phyloP scores from a whole-genome alignment of 2,329 filamentous ascomycete species.

The Botryotinia calthae region DNA sequence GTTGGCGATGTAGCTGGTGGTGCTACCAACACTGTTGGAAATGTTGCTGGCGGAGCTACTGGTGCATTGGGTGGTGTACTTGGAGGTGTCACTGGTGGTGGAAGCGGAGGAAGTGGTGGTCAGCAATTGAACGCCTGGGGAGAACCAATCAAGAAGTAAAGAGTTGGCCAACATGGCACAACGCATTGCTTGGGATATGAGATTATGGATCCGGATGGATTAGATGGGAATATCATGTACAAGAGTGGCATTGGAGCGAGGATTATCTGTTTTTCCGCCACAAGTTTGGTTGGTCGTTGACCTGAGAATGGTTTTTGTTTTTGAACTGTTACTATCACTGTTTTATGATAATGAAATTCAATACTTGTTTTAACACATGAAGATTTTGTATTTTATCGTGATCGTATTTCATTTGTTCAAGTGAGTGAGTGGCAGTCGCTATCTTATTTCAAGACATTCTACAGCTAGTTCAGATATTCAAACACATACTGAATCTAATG shows the following conservation, averaged over 20 bases:
- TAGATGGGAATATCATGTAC: neutral
- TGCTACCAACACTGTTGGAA: conserved; percentile 25
- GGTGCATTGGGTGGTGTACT: neutral
- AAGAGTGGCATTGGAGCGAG: neutral
- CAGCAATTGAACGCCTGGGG: conserved; percentile 27
- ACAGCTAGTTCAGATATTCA: rapidly evolving
- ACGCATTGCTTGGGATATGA: neutral
- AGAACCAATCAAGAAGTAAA: conserved; percentile 15
- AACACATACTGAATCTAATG: neutral
- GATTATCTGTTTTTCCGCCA: neutral
- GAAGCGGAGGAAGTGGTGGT: conserved; percentile 11
- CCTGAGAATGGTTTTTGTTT: neutral
- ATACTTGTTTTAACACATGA: neutral
- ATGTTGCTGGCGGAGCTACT: conserved; percentile 12
- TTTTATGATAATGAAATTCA: neutral
- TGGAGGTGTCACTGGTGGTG: conserved; percentile 22
- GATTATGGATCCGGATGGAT: neutral
- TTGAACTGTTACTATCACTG: neutral
- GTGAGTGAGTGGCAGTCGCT: neutral
- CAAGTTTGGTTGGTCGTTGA: neutral
- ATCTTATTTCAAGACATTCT: neutral
- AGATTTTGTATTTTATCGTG: neutral
- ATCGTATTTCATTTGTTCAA: neutral
- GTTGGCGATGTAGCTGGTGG: conserved; percentile 38
- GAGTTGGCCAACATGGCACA: neutral